phyloP scores from a whole-genome alignment of 2,329 filamentous ascomycete genomes.

The Exophiala alcalophila region DNA sequence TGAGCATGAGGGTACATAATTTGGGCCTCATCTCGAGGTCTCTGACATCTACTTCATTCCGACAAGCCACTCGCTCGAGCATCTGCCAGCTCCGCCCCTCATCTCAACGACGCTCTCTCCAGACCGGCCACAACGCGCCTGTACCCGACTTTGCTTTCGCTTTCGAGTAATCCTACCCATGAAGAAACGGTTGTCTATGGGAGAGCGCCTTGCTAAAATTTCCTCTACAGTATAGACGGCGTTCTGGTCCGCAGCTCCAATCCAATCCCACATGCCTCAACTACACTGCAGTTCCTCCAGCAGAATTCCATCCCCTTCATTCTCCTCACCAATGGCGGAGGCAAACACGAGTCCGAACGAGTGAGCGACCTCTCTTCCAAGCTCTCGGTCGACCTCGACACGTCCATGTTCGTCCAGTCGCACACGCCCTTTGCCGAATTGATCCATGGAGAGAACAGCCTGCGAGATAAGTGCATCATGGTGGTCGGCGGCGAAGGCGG shows the following conservation, averaged over 20 bases:
- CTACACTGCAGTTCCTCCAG: conserved; percentile 71
- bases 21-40: conserved; percentile 15
- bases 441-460: conserved; percentile 54
- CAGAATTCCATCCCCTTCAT: conserved; percentile 81
- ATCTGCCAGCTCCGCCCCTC: not conserved
- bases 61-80: not conserved
- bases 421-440: conserved; percentile 85
- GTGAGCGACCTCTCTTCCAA: conserved; percentile 66
- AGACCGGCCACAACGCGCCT: conserved; percentile 3
- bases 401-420: conserved; percentile 76
- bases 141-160: conserved; percentile 30
- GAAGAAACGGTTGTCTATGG: not conserved
- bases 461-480: conserved; percentile 64
- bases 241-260: conserved; percentile 83
- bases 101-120: conserved; percentile 6
- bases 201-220: conserved; percentile 8
- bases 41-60: conserved; percentile 1
- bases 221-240: conserved; percentile 70
- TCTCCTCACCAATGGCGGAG: conserved; percentile 91
- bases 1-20: conserved; percentile 20
- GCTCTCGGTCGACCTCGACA: conserved; percentile 61
- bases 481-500: conserved; percentile 69
- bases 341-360: conserved; percentile 72
- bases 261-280: conserved; percentile 72
- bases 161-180: conserved; percentile 25